These are phyloP conservation scores for Hansenula lynferdii DNA, from an alignment of 1,139 yeast genomes.

Conservation along the genomic window DNA sequence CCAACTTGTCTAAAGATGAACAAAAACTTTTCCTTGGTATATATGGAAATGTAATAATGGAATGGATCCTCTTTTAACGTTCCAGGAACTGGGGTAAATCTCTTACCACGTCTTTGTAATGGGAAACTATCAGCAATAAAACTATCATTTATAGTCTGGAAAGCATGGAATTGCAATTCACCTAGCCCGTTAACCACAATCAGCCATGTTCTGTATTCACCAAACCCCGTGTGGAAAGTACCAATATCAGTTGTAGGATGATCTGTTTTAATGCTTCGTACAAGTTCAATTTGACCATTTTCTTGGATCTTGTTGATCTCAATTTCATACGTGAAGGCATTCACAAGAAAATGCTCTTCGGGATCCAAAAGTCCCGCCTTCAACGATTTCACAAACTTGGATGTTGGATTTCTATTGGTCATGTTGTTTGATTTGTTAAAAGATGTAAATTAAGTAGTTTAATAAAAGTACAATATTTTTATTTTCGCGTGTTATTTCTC, in stretches of 20 bases:
- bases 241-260: neutral
- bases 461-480: no score
- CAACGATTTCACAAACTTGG: no score
- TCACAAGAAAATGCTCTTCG: no score
- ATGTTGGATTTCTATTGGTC: no score
- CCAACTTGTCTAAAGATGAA: neutral
- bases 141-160: neutral
- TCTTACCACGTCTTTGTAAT: neutral
- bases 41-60: neutral
- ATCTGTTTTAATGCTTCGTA: neutral
- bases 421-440: no score
- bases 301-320: neutral
- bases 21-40: no score
- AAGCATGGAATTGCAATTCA: neutral
- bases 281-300: neutral
- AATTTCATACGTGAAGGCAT: no score
- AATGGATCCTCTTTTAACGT: neutral
- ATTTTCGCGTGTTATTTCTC: no score
- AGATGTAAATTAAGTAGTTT: no score
- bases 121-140: neutral
- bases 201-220: neutral
- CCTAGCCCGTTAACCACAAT: neutral
- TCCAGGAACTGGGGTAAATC: neutral
- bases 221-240: neutral
- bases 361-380: no score